These are phyloP conservation scores for Verruconis gallopava DNA, from an alignment of 2,329 filamentous ascomycete species.

Conservation along the genomic window DNA sequence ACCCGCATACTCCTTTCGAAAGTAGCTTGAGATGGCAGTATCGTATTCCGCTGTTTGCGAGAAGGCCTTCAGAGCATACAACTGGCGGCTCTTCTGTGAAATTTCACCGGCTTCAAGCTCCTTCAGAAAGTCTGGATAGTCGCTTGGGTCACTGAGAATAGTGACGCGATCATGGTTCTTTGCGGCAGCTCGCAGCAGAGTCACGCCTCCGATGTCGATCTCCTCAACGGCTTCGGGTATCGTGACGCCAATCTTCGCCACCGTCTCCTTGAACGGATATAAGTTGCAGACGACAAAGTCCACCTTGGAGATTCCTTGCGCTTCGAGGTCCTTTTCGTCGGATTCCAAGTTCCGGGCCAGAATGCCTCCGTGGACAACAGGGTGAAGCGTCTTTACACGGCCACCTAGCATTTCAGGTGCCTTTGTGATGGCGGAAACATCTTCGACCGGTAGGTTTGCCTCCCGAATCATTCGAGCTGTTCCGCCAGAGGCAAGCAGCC, in stretches of 20 bases:
- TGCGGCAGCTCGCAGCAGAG: constrained; percentile 85
- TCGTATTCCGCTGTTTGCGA: constrained; percentile 98
- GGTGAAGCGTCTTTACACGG: constrained; percentile 89
- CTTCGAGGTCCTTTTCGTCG: constrained; percentile 82
- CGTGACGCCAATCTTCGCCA: constrained; percentile 93
- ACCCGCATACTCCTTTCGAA: constrained; percentile 89
- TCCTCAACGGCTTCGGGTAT: constrained; percentile 95
- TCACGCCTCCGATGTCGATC: constrained; percentile 93
- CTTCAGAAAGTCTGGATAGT: constrained; percentile 88
- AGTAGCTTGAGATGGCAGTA: constrained; percentile 86
- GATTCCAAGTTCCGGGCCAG: constrained; percentile 87
- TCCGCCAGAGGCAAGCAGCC: constrained; percentile 81
- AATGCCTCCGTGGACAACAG: constrained; percentile 78
- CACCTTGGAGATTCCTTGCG: constrained; percentile 27
- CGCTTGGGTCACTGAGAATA: constrained; percentile 83
- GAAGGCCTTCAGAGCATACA: constrained; percentile 93
- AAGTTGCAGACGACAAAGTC: constrained; percentile 69
- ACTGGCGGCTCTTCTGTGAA: constrained; percentile 69
- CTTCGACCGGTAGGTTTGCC: constrained; percentile 90
- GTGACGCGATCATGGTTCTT: constrained; percentile 97
- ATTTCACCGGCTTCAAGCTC: constrained; percentile 86
- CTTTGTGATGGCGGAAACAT: constrained; percentile 88
- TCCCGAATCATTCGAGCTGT: constrained; percentile 95
- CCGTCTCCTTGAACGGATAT: constrained; percentile 97
- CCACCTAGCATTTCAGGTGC: constrained; percentile 95